Conservation (phyloP, 106 monocot genomes). For the Platanthera zijinensis region DNA sequence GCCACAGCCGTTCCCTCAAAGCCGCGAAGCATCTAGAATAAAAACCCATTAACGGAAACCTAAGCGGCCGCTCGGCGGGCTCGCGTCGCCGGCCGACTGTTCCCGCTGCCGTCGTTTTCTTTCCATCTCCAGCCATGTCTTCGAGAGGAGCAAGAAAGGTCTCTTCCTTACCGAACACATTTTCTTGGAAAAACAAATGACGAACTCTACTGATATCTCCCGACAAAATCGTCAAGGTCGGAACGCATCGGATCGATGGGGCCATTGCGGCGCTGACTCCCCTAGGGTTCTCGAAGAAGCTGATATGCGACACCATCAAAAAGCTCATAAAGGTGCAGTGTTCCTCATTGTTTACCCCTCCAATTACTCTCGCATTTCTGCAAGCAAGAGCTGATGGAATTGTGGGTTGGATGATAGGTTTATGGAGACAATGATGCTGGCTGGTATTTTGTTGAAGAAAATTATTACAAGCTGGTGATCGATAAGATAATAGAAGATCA, state of each 20-base stretch:
- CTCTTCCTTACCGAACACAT: not conserved
- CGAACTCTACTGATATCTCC: not conserved
- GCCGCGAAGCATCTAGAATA: no score
- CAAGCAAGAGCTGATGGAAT: not conserved
- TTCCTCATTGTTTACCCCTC: not conserved
- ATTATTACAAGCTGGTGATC: conserved; percentile 5
- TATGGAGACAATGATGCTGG: conserved; percentile 7
- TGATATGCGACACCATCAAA: not conserved
- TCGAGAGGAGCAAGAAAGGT: not conserved
- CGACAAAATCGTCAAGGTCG: not conserved
- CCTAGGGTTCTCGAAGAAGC: not conserved
- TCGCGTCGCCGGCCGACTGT: no score
- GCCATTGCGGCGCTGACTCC: conserved; percentile 2
- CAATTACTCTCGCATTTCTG: not conserved
- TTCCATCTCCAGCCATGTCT: not conserved
- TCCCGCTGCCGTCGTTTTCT: no score
- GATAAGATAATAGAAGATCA: conserved; percentile 6
- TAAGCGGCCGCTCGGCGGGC: no score
- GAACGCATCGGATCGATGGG: not conserved
- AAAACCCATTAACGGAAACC: no score
- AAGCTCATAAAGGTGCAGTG: not conserved
- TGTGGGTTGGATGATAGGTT: not conserved
- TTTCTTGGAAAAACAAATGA: not conserved
- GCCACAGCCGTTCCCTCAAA: no score
- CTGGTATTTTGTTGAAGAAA: conserved; percentile 10